Conservation (phyloP, 2,329 filamentous ascomycete species). For the Blastomyces gilchristii region DNA sequence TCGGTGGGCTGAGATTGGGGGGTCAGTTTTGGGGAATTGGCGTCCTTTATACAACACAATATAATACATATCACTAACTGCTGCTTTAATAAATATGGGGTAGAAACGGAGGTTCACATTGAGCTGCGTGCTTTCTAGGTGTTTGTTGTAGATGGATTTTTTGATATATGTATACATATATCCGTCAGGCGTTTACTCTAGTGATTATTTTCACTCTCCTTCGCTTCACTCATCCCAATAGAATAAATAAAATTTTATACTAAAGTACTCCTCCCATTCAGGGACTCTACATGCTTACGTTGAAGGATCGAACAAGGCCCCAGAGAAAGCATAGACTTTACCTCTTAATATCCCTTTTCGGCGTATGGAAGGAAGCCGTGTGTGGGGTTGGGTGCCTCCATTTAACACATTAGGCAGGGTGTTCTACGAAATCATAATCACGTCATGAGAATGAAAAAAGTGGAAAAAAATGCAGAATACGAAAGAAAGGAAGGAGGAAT, state of each 20-base stretch:
- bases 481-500: background rate
- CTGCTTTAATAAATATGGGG: background rate
- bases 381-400: background rate
- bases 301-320: background rate
- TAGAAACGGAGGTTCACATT: background rate
- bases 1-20: constrained; percentile 9
- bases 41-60: background rate
- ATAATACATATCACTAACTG: background rate
- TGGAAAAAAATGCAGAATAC: background rate
- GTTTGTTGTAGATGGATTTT: background rate
- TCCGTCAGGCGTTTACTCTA: background rate
- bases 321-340: background rate
- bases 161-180: background rate
- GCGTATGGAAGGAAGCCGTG: background rate
- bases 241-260: background rate
- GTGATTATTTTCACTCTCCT: background rate
- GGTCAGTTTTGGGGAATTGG: background rate
- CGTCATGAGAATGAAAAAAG: background rate
- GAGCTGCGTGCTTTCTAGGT: background rate
- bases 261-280: background rate
- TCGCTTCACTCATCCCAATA: background rate
- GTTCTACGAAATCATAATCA: background rate
- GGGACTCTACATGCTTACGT: background rate
- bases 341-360: background rate
- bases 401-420: background rate